Evolutionary conservation across 2,329 filamentous ascomycete genomes (phyloP).

Genomic region (Exophiala xenobiotica): DNA sequence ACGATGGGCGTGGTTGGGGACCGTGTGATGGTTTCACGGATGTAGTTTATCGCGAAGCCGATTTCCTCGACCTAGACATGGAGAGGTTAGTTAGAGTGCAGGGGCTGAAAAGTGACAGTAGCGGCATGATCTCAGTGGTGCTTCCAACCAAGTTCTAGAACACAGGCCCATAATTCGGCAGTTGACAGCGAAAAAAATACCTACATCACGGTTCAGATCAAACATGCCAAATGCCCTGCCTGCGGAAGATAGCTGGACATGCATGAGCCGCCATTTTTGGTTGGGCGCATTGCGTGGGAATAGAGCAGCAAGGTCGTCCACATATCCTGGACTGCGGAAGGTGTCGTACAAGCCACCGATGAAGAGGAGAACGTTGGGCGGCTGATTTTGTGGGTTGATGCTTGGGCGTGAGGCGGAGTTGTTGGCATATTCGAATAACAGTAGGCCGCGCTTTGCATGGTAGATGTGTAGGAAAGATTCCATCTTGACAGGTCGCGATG

Average conservation of each 20-base stretch:
- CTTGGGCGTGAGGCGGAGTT: neutral
- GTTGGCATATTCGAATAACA: conserved; percentile 26
- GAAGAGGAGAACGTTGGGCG: conserved; percentile 52
- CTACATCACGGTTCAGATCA: conserved; percentile 51
- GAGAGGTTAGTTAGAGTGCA: too few relatives aligned
- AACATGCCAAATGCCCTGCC: conserved; percentile 57
- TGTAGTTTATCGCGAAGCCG: conserved; percentile 19
- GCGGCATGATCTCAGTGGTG: too few relatives aligned
- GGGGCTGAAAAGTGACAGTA: too few relatives aligned
- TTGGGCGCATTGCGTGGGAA: conserved; percentile 35
- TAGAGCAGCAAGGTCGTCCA: conserved; percentile 47
- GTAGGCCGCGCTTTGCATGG: conserved; percentile 20
- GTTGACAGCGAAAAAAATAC: too few relatives aligned
- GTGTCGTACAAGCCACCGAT: conserved; percentile 61
- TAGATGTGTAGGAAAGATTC: too few relatives aligned
- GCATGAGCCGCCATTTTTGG: conserved; percentile 54
- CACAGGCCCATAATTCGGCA: too few relatives aligned
- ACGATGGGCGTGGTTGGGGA: conserved; percentile 54
- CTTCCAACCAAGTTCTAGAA: too few relatives aligned
- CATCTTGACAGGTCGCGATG: too few relatives aligned
- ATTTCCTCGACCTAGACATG: conserved; percentile 53
- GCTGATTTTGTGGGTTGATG: conserved; percentile 5
- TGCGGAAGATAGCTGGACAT: conserved; percentile 52
- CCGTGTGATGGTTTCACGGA: conserved; percentile 36
- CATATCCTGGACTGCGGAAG: conserved; percentile 55